Base-by-base conservation (phyloP, 2,329 filamentous ascomycete species). In the Curvularia spicifera region DNA sequence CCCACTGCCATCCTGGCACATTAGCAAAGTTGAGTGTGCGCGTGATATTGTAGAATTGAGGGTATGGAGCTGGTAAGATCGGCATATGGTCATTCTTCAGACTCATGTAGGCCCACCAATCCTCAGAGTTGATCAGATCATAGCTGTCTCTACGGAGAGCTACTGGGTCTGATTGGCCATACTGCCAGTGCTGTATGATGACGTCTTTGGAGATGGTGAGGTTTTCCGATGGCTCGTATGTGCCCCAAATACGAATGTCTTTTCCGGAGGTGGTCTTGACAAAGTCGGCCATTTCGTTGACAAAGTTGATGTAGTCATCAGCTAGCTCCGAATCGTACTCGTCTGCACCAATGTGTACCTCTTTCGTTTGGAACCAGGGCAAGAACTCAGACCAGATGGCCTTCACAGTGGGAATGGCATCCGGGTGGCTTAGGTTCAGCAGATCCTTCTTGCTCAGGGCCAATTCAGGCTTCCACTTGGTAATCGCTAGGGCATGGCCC, bases 51-150 rank as follows among this genome's bases (percentile, higher is more conserved):
- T 79, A 82, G 59, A 80, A 80, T 44, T 82, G 80, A 1, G 80
- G 78, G 48, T 82, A 83, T 4, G 77, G 75, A 0, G 79, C 79
- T 0, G 81, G 81, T 0, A 78, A 55, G 35, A 82, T 81, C 1
- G 80, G 81, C 50, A 68, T 79, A 60, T 82, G 80, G 58, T 82
- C 79, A 57, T 84, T 85, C 57, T 85, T 85, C 51, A 85, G 64
- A 5, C 79, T 80, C 77, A 84, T 82, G 61, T 85, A 85, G 0
- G 80, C 82, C 83, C 80, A 83, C 79, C 80, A 81, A 60, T 83
- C 81, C 43, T 82, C 73, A 0, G 80, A 81, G 61, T 83, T 83
- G 69, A 82, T 72, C 9, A 81, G 33, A 0, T 71, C 55, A 56
- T 82, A 81, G 1, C 74, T 75, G 4, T 74, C 65, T 1, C 66